phyloP scores from a whole-genome alignment of 1,284 basidiomycete species.

The Flammula alnicola region DNA sequence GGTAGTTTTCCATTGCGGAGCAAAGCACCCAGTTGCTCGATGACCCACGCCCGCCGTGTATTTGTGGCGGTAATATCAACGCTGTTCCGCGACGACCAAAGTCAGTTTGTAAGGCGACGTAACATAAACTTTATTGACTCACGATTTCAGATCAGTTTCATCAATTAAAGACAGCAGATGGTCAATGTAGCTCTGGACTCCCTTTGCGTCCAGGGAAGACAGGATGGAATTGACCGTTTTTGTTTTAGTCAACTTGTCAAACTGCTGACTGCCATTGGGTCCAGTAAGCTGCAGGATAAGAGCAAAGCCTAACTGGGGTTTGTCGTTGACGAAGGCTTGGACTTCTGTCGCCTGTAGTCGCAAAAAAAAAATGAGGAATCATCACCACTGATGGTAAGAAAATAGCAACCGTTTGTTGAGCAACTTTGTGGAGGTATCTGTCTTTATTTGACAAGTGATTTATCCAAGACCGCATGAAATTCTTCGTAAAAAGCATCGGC shows the following conservation, averaged over 20 bases:
- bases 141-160: constrained; percentile 49
- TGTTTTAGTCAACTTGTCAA: constrained; percentile 91
- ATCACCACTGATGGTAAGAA: constrained; percentile 1
- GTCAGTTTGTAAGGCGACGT: not conserved
- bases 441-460: constrained; percentile 91
- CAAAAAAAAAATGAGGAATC: not conserved
- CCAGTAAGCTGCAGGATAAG: constrained; percentile 89
- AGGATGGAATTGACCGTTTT: constrained; percentile 92
- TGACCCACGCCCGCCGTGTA: constrained; percentile 76
- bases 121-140: constrained; percentile 24
- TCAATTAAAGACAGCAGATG: constrained; percentile 73
- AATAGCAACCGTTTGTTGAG: constrained; percentile 68
- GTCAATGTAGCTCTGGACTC: constrained; percentile 80
- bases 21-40: constrained; percentile 85
- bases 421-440: constrained; percentile 88
- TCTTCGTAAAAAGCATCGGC: constrained; percentile 91
- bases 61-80: constrained; percentile 52
- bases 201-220: constrained; percentile 73
- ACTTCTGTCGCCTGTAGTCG: constrained; percentile 69
- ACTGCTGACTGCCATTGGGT: constrained; percentile 84
- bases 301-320: constrained; percentile 84
- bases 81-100: constrained; percentile 38
- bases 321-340: constrained; percentile 73
- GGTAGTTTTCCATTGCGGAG: constrained; percentile 83
- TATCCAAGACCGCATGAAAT: constrained; percentile 97